Percentiles rank a stretch among this genome's conserved stretches.
These are phyloP conservation scores for Picea glauca DNA, from an alignment of 75 land plant species.

Conservation along the genomic window DNA sequence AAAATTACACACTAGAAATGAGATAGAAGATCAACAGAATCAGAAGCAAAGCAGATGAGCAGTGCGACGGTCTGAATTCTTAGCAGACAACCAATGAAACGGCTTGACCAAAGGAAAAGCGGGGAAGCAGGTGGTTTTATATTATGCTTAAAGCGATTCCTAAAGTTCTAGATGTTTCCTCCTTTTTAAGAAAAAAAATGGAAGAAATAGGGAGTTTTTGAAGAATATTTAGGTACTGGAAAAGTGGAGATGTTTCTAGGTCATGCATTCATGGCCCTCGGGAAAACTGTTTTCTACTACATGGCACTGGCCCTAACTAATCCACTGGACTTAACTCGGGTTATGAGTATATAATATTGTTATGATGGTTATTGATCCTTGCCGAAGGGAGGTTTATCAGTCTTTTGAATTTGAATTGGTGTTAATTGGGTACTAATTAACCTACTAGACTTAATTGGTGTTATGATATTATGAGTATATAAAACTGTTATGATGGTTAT, in stretches of 20 bases:
- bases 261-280: not conserved
- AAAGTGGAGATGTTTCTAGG: slow-evolving; percentile 1
- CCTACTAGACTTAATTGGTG: too few relatives aligned
- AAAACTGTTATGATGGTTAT: too few relatives aligned
- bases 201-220: not conserved
- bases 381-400: too few relatives aligned
- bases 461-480: too few relatives aligned
- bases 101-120: too few relatives aligned
- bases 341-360: too few relatives aligned
- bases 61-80: not conserved
- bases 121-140: not conserved
- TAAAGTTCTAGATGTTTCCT: slow-evolving; percentile 1
- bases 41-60: not conserved
- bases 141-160: not conserved
- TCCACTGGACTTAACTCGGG: too few relatives aligned
- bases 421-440: too few relatives aligned
- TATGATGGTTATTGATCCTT: too few relatives aligned
- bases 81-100: not conserved
- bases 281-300: too few relatives aligned
- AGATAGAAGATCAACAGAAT: not conserved
- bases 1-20: not conserved
- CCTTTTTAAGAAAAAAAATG: not conserved
- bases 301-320: too few relatives aligned
- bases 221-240: not conserved
- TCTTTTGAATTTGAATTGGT: too few relatives aligned